Evolutionary conservation across 129 eudicot species (phyloP).

Genomic region (Cynara cardunculus): DNA sequence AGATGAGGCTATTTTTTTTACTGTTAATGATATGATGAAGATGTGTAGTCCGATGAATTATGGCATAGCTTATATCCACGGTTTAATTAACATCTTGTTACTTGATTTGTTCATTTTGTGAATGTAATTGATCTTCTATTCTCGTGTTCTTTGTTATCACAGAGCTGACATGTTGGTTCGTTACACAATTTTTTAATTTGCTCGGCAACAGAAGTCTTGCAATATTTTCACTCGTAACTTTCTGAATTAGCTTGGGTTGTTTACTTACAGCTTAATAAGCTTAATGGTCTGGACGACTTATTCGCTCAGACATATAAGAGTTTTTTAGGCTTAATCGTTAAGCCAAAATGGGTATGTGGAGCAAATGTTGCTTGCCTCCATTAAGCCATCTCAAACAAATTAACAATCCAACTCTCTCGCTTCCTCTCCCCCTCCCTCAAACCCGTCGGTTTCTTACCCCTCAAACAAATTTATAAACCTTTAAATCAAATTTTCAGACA

Average conservation of each 20-base stretch:
- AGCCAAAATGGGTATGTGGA: neutral
- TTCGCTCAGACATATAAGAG: no score
- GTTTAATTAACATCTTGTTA: neutral
- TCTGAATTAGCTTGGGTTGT: neutral
- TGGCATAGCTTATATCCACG: neutral
- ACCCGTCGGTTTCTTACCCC: no score
- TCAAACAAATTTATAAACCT: no score
- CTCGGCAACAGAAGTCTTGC: conserved; percentile 98
- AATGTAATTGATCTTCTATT: conserved; percentile 8
- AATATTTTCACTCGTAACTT: conserved; percentile 81
- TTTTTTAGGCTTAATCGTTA: no score
- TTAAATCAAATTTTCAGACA: no score
- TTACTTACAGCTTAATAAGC: no score
- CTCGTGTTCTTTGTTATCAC: conserved; percentile 26
- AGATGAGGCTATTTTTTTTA: neutral
- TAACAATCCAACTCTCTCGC: no score
- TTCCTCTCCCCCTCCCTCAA: no score
- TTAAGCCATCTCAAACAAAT: neutral
- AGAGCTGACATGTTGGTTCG: conserved; percentile 95
- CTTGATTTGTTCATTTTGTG: neutral
- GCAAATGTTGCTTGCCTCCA: neutral
- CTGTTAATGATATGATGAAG: neutral
- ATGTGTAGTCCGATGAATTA: neutral
- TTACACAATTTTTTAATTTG: conserved; percentile 80
- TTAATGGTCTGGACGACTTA: no score